Evolutionary conservation across 176 grass and related monocot species (phyloP).

Genomic region (Zoysia japonica): DNA sequence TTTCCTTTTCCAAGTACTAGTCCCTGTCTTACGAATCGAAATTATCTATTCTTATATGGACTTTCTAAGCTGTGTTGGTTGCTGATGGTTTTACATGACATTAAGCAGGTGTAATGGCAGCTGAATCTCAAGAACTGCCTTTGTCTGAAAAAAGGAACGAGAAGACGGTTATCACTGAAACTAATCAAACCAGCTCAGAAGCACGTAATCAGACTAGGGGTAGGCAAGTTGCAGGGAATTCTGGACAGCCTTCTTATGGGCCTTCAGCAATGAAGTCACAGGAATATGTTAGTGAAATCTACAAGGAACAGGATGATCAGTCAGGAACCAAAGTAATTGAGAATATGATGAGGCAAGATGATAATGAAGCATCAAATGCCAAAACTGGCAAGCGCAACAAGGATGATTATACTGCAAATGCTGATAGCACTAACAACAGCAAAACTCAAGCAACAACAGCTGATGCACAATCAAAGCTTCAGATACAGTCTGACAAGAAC

Average conservation of each 20-base stretch:
- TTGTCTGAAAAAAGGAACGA: slow-evolving; percentile 15
- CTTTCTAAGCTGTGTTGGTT: neutral
- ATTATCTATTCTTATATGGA: neutral
- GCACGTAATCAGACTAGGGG: neutral
- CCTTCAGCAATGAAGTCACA: slow-evolving; percentile 8
- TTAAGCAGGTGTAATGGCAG: slow-evolving; percentile 15
- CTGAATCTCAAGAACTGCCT: neutral
- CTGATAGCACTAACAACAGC: slow-evolving; percentile 2
- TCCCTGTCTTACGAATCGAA: neutral
- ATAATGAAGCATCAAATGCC: slow-evolving; percentile 5
- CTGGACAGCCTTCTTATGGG: slow-evolving; percentile 17
- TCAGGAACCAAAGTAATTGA: slow-evolving; percentile 22
- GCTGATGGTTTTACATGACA: slow-evolving; percentile 5
- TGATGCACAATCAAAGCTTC: slow-evolving; percentile 15
- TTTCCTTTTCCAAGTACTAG: neutral
- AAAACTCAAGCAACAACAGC: slow-evolving; percentile 28
- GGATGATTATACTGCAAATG: neutral
- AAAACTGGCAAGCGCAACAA: neutral
- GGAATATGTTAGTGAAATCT: slow-evolving; percentile 24
- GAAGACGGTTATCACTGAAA: slow-evolving; percentile 33
- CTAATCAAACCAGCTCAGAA: neutral
- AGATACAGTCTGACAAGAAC: slow-evolving; percentile 12
- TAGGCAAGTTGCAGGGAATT: slow-evolving; percentile 1
- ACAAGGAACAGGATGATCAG: slow-evolving; percentile 4
- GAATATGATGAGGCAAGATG: slow-evolving; percentile 23